Evolutionary conservation across 192 early-diverging fungal genomes (phyloP).

Genomic region (Coemansia sp.): DNA sequence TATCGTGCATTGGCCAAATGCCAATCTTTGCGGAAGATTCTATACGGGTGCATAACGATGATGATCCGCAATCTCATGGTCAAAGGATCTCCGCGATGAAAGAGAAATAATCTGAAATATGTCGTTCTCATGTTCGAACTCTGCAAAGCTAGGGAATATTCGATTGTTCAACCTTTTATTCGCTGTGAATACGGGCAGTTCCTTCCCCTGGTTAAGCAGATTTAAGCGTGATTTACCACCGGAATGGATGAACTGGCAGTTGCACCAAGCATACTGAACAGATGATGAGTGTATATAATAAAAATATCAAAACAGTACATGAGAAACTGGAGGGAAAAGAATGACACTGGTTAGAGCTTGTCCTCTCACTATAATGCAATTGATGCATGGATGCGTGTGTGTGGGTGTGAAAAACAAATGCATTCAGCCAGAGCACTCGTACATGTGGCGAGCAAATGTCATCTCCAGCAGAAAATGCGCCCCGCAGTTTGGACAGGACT

Average conservation of each 20-base stretch:
- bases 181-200: no score
- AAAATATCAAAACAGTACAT: constrained; percentile 6
- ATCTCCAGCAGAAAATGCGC: constrained; percentile 52
- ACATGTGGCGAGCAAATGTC: constrained; percentile 53
- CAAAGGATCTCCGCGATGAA: no score
- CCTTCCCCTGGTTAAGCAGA: no score
- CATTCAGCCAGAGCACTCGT: constrained; percentile 35
- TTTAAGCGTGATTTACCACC: no score
- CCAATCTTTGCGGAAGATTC: neutral
- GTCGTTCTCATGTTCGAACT: no score
- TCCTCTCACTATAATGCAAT: neutral
- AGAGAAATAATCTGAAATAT: no score
- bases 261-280: neutral
- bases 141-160: no score
- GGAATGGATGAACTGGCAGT: no score
- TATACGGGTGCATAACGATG: neutral
- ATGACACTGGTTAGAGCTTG: neutral
- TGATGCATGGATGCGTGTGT: no score
- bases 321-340: constrained; percentile 4
- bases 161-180: no score
- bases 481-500: constrained; percentile 49
- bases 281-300: neutral
- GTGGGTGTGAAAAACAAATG: no score
- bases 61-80: neutral
- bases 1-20: neutral